Evolutionary conservation across 176 grass and related monocot genomes (phyloP).

Genomic region (Raddia distichophylla): DNA sequence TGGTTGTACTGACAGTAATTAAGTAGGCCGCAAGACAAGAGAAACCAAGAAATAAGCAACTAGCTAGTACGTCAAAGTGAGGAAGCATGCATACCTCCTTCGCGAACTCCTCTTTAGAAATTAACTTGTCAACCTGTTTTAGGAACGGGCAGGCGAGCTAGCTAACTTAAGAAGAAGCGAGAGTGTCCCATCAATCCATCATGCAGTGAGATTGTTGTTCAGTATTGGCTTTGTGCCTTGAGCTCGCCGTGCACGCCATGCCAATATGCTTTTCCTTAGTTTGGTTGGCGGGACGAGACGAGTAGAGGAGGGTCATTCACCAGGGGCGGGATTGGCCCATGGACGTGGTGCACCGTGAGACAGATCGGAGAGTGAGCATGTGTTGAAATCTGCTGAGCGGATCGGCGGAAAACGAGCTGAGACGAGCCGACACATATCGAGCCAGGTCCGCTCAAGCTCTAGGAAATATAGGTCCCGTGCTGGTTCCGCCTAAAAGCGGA

Average conservation of each 20-base stretch:
- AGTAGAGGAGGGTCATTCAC: slow-evolving; percentile 26
- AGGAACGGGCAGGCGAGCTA: too few relatives aligned
- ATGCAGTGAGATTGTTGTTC: not conserved
- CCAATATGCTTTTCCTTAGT: too few relatives aligned
- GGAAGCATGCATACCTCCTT: slow-evolving; percentile 1
- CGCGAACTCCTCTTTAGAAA: too few relatives aligned
- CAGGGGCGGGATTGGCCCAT: not conserved
- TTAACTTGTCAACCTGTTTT: too few relatives aligned
- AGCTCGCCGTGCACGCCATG: slow-evolving; percentile 32
- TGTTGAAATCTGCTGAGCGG: too few relatives aligned
- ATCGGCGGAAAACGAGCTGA: too few relatives aligned
- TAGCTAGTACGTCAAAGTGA: not conserved
- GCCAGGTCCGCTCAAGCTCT: too few relatives aligned
- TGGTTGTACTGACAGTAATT: not conserved
- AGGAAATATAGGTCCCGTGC: too few relatives aligned
- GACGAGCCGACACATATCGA: too few relatives aligned
- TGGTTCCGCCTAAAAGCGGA: too few relatives aligned
- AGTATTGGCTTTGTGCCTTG: not conserved
- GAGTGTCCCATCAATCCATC: not conserved
- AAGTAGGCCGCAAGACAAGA: not conserved
- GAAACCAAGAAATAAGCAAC: not conserved
- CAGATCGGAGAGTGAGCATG: not conserved
- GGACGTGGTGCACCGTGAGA: slow-evolving; percentile 4
- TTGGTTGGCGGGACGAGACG: slow-evolving; percentile 9
- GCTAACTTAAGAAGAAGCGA: not conserved